Percentiles rank a stretch among this genome's conserved stretches.
Evolutionary conservation across 2,329 filamentous ascomycete genomes (phyloP).

Genomic region (Cercospora sp.): DNA sequence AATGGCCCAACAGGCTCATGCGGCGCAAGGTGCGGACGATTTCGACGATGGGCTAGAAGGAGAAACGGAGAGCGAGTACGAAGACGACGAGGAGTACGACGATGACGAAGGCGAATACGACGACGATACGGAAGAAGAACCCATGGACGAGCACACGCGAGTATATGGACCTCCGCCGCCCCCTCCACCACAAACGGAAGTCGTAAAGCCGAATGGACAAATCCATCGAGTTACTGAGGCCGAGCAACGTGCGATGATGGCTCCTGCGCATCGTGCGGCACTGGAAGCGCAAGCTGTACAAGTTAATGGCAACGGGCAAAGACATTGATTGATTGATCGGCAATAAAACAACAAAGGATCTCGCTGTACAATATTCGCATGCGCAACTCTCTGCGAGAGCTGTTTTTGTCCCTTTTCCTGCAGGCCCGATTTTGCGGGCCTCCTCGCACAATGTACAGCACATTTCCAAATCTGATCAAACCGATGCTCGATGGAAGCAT

Average conservation of each 20-base stretch:
- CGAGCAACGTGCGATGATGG: conserved; percentile 26
- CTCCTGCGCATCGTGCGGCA: conserved; percentile 22
- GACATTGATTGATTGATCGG: conserved; percentile 13
- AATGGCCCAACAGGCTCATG: conserved; percentile 26
- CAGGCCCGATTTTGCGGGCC: background rate
- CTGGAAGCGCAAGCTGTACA: conserved; percentile 21
- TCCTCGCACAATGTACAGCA: conserved; percentile 8
- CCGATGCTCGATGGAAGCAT: background rate
- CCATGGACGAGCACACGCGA: conserved; percentile 39
- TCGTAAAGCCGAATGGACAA: conserved; percentile 31
- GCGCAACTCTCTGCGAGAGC: conserved; percentile 5
- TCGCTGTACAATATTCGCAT: conserved; percentile 17
- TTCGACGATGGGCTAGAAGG: conserved; percentile 43
- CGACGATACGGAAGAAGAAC: conserved; percentile 60
- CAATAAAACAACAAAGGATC: background rate
- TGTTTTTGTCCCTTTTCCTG: background rate
- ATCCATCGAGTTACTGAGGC: conserved; percentile 19
- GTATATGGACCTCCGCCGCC: conserved; percentile 52
- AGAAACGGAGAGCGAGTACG: conserved; percentile 64
- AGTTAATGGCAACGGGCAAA: conserved; percentile 22
- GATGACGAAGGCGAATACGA: conserved; percentile 65
- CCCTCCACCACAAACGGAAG: conserved; percentile 41
- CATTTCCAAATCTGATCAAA: background rate
- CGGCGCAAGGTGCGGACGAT: conserved; percentile 25
- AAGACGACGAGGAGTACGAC: conserved; percentile 67